Evolutionary conservation across 805 yeast genomes (phyloP).

Genomic region (Saccharomyces jurei): DNA sequence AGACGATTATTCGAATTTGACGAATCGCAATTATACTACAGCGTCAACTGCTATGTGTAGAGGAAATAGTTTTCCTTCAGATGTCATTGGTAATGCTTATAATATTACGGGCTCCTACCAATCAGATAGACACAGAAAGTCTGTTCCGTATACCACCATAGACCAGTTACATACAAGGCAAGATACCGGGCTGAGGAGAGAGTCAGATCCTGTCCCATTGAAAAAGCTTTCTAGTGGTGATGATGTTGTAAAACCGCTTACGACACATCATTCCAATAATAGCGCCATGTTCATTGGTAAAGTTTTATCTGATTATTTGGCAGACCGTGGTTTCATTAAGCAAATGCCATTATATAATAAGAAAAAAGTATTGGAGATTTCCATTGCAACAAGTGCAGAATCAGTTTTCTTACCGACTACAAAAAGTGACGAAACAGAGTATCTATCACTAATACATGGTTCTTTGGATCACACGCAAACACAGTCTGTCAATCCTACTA

Average conservation of each 20-base stretch:
- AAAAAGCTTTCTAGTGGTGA: background rate
- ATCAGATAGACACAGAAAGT: background rate
- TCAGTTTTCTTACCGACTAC: constrained; percentile 30
- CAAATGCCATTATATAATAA: constrained; percentile 10
- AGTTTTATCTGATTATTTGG: constrained; percentile 11
- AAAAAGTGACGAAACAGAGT: constrained; percentile 25
- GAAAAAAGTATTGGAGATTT: constrained; percentile 14
- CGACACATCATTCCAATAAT: background rate
- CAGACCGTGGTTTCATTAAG: constrained; percentile 20
- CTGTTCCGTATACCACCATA: background rate
- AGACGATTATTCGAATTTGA: background rate
- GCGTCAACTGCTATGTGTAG: background rate
- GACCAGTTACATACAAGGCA: background rate
- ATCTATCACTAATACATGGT: constrained; percentile 16
- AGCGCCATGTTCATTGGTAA: constrained; percentile 2
- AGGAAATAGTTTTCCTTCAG: background rate
- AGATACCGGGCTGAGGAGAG: background rate
- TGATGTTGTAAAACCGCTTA: background rate
- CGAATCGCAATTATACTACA: background rate
- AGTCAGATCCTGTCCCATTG: background rate
- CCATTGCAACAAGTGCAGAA: constrained; percentile 30
- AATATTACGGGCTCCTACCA: background rate
- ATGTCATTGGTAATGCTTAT: background rate
- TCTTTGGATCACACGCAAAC: background rate
- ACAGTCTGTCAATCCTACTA: background rate